phyloP scores from a whole-genome alignment of 176 grass and related monocot genomes.

The Carex littledalei region DNA sequence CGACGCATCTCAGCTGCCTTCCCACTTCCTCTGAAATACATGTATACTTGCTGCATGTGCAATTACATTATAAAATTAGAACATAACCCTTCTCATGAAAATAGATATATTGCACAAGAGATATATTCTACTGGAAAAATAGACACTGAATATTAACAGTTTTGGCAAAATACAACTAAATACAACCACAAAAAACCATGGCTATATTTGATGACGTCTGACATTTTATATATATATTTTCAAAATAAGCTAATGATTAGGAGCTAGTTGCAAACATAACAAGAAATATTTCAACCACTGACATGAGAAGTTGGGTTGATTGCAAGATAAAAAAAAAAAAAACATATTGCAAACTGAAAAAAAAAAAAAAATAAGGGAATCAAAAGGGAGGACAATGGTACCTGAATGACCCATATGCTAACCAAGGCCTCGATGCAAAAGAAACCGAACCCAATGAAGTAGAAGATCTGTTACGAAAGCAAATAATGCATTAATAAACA shows the following conservation, averaged over 20 bases:
- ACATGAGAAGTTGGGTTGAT: background rate
- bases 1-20: slow-evolving; percentile 77
- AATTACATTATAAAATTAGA: slow-evolving; percentile 23
- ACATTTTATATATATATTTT: background rate
- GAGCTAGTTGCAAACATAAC: background rate
- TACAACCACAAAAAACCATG: background rate
- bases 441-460: slow-evolving; percentile 90
- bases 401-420: slow-evolving; percentile 98
- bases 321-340: background rate
- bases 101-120: background rate
- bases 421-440: slow-evolving; percentile 84
- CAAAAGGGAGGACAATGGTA: slow-evolving; percentile 23
- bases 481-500: slow-evolving; percentile 9
- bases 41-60: slow-evolving; percentile 77
- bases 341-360: background rate
- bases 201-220: background rate
- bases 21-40: slow-evolving; percentile 96
- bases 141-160: background rate
- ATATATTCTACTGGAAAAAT: background rate
- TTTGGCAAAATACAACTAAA: background rate
- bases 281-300: background rate
- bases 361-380: background rate
- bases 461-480: slow-evolving; percentile 63
- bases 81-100: background rate
- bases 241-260: background rate